A percentile compares a stretch with the other conserved stretches of the same genome.
Evolutionary conservation across 75 land plant genomes (phyloP).

Genomic region (Cunninghamia lanceolata): DNA sequence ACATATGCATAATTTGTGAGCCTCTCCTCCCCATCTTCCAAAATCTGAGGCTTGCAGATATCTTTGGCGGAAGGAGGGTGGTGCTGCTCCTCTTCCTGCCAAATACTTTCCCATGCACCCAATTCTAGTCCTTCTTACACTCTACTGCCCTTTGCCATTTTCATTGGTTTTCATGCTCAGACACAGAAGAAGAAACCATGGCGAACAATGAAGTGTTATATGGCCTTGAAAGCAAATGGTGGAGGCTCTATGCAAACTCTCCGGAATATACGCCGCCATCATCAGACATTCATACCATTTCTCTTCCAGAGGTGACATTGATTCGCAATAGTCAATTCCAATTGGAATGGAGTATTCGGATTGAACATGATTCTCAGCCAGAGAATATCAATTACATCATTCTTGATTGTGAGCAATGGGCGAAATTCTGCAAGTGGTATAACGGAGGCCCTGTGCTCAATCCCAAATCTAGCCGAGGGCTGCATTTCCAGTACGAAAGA

Average conservation of each 20-base stretch:
- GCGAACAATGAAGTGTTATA: no score
- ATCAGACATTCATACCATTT: neutral
- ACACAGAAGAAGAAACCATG: no score
- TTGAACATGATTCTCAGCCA: neutral
- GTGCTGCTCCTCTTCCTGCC: no score
- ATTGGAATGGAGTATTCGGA: neutral
- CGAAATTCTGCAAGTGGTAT: neutral
- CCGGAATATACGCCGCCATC: neutral
- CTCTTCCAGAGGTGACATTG: neutral
- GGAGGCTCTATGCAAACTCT: neutral
- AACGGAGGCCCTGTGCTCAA: neutral
- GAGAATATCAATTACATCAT: neutral
- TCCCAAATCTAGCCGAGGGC: neutral
- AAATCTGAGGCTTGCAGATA: no score
- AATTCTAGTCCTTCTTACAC: no score
- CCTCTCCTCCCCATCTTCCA: no score
- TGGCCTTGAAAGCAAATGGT: no score
- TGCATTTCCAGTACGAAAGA: neutral
- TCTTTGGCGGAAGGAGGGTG: no score
- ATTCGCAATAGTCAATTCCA: neutral
- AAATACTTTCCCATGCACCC: no score
- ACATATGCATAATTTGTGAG: no score
- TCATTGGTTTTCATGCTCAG: no score
- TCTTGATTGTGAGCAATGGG: neutral
- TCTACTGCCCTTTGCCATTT: no score